Base-by-base conservation (phyloP, 768 basidiomycete species). In the Xerocomellus intermedius region DNA sequence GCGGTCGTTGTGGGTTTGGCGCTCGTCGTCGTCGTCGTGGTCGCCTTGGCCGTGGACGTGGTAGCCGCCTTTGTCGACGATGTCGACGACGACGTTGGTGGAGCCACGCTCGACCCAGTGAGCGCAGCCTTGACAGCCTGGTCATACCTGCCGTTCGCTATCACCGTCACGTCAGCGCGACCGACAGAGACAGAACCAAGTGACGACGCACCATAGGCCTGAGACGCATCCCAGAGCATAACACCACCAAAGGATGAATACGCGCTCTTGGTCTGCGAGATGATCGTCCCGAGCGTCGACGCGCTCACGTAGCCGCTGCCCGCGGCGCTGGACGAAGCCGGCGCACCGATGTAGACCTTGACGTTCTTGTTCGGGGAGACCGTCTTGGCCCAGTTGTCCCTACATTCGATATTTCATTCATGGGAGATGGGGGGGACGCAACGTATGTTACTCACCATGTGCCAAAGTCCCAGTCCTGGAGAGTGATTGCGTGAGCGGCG, bases 321-420 rank as follows among this genome's bases (percentile, higher is more conserved):
- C 5, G 79, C 79, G 1, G 79, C 77, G 1, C 64, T 43, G 1
- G 69, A 45, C 1, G 78, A 71, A 0, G 72, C 79, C 0, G 80
- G 78, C 21, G 73, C 79, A 42, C 79, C 79, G 42, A 80, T 75
- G 64, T 74, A 81, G 8, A 80, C 67, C 61, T 81, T 80, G 52
- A 79, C 72, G 62, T 77, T 64, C 58, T 64, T 64, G 71, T 79
- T 80, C 5, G 75, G 69, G 1, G 79, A 78, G 33, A 66, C 57
- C 0, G 65, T 69, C 38, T 68, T 72, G 7, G 79, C 79, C 79
- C 79, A 80, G 58, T 68, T 73, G 54, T 77, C 78, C 79, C 78
- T 78, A 32, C 28, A 33, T 14, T 13, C 30, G 50, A 42, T 8
- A 16, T 35, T 19, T 16, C 12, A 8, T 43, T 17, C 14, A 38